A percentile compares a stretch with the other conserved stretches of the same genome.
Evolutionary conservation across 257 asterid species (phyloP).

Genomic region (Petrea volubilis): DNA sequence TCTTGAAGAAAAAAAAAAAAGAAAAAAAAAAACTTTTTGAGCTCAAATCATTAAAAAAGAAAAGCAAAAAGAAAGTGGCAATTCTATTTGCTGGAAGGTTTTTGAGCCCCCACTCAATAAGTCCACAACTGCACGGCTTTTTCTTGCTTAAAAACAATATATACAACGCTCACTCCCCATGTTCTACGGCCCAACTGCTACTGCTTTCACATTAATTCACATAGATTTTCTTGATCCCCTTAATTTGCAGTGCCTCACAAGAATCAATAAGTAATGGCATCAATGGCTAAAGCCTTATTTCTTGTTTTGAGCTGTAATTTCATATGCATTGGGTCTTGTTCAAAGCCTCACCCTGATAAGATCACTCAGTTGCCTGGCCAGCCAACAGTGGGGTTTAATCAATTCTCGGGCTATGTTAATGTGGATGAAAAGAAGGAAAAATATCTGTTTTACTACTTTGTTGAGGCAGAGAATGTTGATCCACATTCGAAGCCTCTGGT

Average conservation of each 20-base stretch:
- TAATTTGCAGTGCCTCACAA: slow-evolving; percentile 7
- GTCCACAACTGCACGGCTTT: slow-evolving; percentile 52
- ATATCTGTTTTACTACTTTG: slow-evolving; percentile 70
- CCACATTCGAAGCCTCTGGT: slow-evolving; percentile 69
- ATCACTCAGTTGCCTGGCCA: slow-evolving; percentile 67
- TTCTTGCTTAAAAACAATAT: slow-evolving; percentile 32
- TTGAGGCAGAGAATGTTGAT: slow-evolving; percentile 66
- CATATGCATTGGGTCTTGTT: slow-evolving; percentile 23
- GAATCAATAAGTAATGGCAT: slow-evolving; percentile 2
- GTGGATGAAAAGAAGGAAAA: slow-evolving; percentile 44
- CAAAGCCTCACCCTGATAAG: slow-evolving; percentile 49
- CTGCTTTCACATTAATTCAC: background rate
- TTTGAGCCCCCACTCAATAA: slow-evolving; percentile 26
- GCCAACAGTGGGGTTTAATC: slow-evolving; percentile 64
- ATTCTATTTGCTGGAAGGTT: slow-evolving; percentile 40
- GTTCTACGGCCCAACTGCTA: slow-evolving; percentile 6
- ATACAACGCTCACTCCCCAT: slow-evolving; percentile 24
- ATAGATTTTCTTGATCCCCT: slow-evolving; percentile 2
- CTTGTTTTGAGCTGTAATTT: slow-evolving; percentile 34
- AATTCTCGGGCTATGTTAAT: slow-evolving; percentile 66
- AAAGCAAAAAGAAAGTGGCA: background rate
- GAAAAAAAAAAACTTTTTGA: slow-evolving; percentile 24
- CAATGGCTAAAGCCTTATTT: slow-evolving; percentile 36
- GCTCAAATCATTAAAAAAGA: slow-evolving; percentile 16
- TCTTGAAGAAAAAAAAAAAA: slow-evolving; percentile 30